Base-by-base conservation (phyloP, 129 eudicot species). In the Gnaphalium uliginosum region DNA sequence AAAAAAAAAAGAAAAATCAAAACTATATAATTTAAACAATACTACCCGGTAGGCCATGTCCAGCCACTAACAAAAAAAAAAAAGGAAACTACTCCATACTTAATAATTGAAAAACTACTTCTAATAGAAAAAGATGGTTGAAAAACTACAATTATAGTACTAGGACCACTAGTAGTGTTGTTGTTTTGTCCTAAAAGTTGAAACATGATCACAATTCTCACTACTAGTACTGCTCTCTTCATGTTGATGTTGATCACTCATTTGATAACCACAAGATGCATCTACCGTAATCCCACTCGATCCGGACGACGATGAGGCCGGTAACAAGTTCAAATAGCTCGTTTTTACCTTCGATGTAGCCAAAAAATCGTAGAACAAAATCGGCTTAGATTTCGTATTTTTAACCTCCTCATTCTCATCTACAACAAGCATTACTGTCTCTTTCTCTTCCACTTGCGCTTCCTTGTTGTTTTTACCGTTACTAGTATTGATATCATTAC, bases 201-300 rank as follows among this genome's bases (percentile, higher is more conserved):
- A 66, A 46, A 84, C 77, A 79, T 84, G 82, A 76, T 84, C 82
- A 82, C 94, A 46, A 46, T 46, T 46, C 13, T 46, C 53, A 46
- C 53, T 46, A 46, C 53, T 46, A 46, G 53, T 46, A 46, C 53
- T 46, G 53, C 87, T 87, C 23, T 83, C 85, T 69, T 89, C 96
- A 27, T 76, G 26, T 19, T 30, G 63, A 23, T 39, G 37, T 10
- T 83, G 53, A 46, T 46, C 91, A n/a, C 75, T 26, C 32, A 9
- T 21, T 21, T 26, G 29, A 59, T 59, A 8, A 11, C 30, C 64
- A 58, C 32, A 14, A 63, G 17, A 14, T 5, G 68, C 39, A 25
- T 15, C 68, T 4, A 24, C 68, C 8, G 41, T 63, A 17, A 63
- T 17, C 68, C 41, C 68, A 63, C 43, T 63, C 23, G 68, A 63